These are phyloP conservation scores for Colletotrichum lupini DNA, from an alignment of 2,329 filamentous ascomycete genomes.

Conservation along the genomic window DNA sequence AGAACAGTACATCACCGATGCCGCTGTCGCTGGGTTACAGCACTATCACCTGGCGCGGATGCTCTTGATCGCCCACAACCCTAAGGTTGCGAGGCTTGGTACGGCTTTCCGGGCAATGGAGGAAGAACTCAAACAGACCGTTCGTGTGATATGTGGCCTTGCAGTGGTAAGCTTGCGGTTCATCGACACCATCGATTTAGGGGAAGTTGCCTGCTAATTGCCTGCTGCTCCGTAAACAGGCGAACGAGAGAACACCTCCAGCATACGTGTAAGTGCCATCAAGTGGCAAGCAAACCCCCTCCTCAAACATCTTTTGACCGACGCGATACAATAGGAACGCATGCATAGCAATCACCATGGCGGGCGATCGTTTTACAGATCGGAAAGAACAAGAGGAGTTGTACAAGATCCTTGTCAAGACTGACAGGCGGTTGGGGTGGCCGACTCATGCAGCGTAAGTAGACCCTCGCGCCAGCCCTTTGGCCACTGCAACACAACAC, in stretches of 20 bases:
- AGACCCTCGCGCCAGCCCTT: neutral
- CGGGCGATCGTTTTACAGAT: slow-evolving; percentile 52
- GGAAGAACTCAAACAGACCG: slow-evolving; percentile 43
- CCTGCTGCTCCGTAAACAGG: neutral
- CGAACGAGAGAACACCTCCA: slow-evolving; percentile 23
- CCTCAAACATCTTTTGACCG: neutral
- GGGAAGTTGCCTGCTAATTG: neutral
- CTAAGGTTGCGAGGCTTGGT: slow-evolving; percentile 40
- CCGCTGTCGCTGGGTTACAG: slow-evolving; percentile 42
- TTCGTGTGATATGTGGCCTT: slow-evolving; percentile 43
- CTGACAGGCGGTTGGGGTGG: slow-evolving; percentile 43
- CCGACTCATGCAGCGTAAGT: slow-evolving; percentile 43
- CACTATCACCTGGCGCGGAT: slow-evolving; percentile 43
- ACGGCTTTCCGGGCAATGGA: slow-evolving; percentile 41
- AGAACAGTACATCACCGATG: slow-evolving; percentile 42
- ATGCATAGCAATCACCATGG: slow-evolving; percentile 44
- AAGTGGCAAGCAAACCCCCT: too few species aligned
- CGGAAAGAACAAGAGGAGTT: slow-evolving; percentile 50
- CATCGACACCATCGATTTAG: too few species aligned
- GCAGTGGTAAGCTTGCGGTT: slow-evolving; percentile 39
- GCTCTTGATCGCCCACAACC: slow-evolving; percentile 43
- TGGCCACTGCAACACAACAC: too few species aligned
- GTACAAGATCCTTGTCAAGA: slow-evolving; percentile 46
- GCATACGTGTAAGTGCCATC: slow-evolving; percentile 24
- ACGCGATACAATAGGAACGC: slow-evolving; percentile 37